Conservation (phyloP, 2,329 filamentous ascomycete genomes). For the Talaromyces sp. region DNA sequence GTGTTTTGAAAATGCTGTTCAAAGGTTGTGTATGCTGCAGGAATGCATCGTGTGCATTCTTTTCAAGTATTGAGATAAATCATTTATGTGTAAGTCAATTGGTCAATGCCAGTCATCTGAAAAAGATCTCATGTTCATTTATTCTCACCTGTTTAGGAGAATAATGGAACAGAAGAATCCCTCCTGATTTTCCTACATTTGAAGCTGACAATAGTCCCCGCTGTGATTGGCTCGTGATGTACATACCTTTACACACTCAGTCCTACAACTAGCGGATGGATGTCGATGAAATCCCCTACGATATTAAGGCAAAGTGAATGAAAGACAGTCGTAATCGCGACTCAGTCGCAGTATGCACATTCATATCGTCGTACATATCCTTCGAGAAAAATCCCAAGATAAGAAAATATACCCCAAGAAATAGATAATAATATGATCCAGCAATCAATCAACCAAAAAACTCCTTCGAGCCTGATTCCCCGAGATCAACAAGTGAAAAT, state of each 20-base stretch:
- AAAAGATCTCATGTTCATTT: no score
- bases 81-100: no score
- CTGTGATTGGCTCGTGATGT: not conserved
- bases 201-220: not conserved
- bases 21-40: not conserved
- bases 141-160: no score
- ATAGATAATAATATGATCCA: not conserved
- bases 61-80: no score
- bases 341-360: not conserved
- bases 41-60: no score
- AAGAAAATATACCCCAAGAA: not conserved
- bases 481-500: not conserved
- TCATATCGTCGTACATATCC: not conserved
- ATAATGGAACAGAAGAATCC: no score
- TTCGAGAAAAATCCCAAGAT: not conserved
- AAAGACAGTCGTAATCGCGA: not conserved
- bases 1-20: not conserved
- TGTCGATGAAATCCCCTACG: not conserved
- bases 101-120: no score
- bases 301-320: no score
- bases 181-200: no score
- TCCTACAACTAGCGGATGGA: no score
- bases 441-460: not conserved
- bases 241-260: not conserved
- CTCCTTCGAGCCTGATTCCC: not conserved